These are phyloP conservation scores for Berkeleyomyces rouxiae DNA, from an alignment of 2,329 filamentous ascomycete species.

Conservation along the genomic window DNA sequence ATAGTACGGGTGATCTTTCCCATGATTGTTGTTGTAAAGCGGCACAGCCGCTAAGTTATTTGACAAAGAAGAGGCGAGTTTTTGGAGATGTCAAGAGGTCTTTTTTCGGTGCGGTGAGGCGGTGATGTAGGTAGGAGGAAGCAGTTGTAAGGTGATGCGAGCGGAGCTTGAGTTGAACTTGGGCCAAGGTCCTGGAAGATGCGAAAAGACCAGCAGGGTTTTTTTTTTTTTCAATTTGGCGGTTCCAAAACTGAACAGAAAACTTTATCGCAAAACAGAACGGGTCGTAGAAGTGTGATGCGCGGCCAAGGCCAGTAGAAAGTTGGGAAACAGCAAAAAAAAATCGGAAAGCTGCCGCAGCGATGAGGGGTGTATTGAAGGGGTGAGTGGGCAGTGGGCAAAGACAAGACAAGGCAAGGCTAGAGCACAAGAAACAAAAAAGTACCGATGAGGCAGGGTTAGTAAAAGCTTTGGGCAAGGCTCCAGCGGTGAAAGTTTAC, in stretches of 20 bases:
- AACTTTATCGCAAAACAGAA: background rate
- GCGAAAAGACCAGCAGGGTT: background rate
- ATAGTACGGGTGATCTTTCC: conserved; percentile 52
- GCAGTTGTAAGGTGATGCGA: background rate
- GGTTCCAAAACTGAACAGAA: background rate
- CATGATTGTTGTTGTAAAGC: conserved; percentile 33
- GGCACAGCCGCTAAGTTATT: background rate
- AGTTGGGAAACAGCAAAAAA: background rate
- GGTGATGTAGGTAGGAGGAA: background rate
- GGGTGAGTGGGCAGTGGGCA: background rate
- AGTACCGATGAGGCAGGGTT: conserved; percentile 10
- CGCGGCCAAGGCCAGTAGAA: background rate
- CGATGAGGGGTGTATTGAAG: conserved; percentile 10
- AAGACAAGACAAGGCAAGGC: conserved; percentile 13
- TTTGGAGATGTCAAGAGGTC: background rate
- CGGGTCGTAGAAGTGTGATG: background rate
- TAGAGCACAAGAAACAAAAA: conserved; percentile 10
- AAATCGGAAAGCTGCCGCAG: conserved; percentile 1
- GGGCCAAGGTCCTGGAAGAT: background rate
- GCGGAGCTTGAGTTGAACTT: background rate
- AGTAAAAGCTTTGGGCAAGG: conserved; percentile 7
- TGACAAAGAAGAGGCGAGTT: background rate
- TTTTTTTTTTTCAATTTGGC: background rate
- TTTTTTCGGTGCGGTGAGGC: background rate
- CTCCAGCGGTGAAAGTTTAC: background rate